phyloP scores from a whole-genome alignment of 305 asterid species.

The Solanum hybrid region DNA sequence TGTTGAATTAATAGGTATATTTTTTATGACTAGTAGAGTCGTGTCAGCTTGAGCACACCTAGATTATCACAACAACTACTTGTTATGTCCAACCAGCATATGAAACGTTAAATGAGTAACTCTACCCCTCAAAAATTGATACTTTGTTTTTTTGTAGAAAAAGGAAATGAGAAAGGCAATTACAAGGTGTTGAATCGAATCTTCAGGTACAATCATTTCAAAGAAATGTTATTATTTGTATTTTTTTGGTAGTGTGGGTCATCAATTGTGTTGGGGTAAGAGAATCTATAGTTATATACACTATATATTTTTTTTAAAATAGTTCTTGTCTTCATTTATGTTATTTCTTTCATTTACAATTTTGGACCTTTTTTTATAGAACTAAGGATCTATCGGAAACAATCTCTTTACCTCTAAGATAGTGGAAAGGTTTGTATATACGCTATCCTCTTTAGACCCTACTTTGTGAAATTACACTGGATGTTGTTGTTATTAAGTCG shows the following conservation, averaged over 20 bases:
- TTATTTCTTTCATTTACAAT: background rate
- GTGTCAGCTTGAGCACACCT: background rate
- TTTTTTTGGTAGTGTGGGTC: background rate
- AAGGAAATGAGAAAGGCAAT: background rate
- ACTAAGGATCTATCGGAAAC: background rate
- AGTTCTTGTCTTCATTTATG: fast-evolving
- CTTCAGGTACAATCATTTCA: background rate
- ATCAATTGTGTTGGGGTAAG: background rate
- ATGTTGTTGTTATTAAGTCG: background rate
- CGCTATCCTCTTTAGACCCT: background rate
- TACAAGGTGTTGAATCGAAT: background rate
- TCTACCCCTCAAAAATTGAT: background rate
- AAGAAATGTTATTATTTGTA: background rate
- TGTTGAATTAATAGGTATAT: background rate
- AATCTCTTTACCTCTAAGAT: fast-evolving
- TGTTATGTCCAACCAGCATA: background rate
- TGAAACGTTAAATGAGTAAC: background rate
- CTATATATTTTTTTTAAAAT: no score
- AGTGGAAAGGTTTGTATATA: fast-evolving
- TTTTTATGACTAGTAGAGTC: background rate
- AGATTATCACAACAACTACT: background rate
- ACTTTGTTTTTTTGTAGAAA: background rate
- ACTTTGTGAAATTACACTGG: background rate
- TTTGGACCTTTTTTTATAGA: background rate
- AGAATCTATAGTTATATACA: background rate